Evolutionary conservation across 1,139 yeast species (phyloP).

Genomic region (Yamadazyma spencermartinsiae): DNA sequence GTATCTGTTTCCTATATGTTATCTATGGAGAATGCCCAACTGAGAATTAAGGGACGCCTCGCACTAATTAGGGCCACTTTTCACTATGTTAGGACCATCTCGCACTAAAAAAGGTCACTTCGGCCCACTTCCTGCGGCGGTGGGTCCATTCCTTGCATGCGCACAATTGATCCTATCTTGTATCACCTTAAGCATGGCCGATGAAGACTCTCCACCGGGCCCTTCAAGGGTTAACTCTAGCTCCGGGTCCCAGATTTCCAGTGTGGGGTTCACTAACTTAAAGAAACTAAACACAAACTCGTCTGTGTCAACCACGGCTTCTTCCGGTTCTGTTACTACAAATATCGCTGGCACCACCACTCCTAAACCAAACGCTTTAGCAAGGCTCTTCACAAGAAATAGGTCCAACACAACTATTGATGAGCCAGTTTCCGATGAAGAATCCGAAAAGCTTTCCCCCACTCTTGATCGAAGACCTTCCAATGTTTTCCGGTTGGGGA

Average conservation of each 20-base stretch:
- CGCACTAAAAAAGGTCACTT: too few relatives aligned
- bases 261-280: slow-evolving; percentile 43
- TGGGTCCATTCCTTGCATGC: too few relatives aligned
- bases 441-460: slow-evolving; percentile 1
- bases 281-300: slow-evolving; percentile 37
- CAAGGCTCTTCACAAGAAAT: slow-evolving; percentile 37
- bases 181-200: background rate
- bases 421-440: slow-evolving; percentile 9
- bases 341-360: slow-evolving; percentile 18
- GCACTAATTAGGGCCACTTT: too few relatives aligned
- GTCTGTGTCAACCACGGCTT: slow-evolving; percentile 20
- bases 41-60: too few relatives aligned
- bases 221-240: background rate
- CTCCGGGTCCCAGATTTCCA: slow-evolving; percentile 29
- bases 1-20: too few relatives aligned
- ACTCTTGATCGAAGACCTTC: slow-evolving; percentile 8
- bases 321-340: slow-evolving; percentile 1
- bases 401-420: slow-evolving; percentile 24
- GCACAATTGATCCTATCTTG: too few relatives aligned
- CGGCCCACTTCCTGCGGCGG: too few relatives aligned
- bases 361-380: slow-evolving; percentile 21
- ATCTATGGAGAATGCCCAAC: too few relatives aligned
- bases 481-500: slow-evolving; percentile 14
- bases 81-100: too few relatives aligned
- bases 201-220: slow-evolving; percentile 1